Evolutionary conservation across 345 rosid species (phyloP).

Genomic region (Boechera retrofracta): DNA sequence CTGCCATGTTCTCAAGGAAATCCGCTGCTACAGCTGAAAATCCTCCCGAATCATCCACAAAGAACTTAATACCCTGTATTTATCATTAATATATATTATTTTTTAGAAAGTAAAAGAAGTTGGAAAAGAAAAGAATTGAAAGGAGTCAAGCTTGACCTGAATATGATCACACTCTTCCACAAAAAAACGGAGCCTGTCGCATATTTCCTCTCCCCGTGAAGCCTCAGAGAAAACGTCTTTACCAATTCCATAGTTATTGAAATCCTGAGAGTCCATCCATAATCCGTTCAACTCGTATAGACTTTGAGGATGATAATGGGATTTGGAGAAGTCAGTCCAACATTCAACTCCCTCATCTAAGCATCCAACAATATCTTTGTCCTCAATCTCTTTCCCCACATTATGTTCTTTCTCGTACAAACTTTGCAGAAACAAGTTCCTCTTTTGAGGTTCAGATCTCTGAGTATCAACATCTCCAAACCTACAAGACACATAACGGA

Average conservation of each 20-base stretch:
- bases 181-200: slow-evolving; percentile 81
- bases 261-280: slow-evolving; percentile 61
- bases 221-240: slow-evolving; percentile 67
- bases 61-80: slow-evolving; percentile 85
- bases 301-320: slow-evolving; percentile 84
- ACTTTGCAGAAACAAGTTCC: slow-evolving; percentile 81
- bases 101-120: neutral
- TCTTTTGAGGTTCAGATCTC: slow-evolving; percentile 60
- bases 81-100: neutral
- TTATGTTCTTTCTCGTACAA: slow-evolving; percentile 64
- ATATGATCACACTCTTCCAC: slow-evolving; percentile 93
- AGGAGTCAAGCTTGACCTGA: slow-evolving; percentile 55
- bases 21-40: slow-evolving; percentile 84
- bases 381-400: slow-evolving; percentile 54
- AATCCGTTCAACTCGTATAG: slow-evolving; percentile 74
- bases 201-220: slow-evolving; percentile 74
- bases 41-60: slow-evolving; percentile 89
- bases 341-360: slow-evolving; percentile 69
- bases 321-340: slow-evolving; percentile 97
- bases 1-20: slow-evolving; percentile 79
- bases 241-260: slow-evolving; percentile 83
- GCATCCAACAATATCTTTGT: slow-evolving; percentile 70
- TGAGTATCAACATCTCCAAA: slow-evolving; percentile 65
- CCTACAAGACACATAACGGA: slow-evolving; percentile 51
- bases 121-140: neutral